Percentiles rank a stretch among this genome's conserved stretches.
phyloP scores from a whole-genome alignment of 164 flowering plant species.

The Nelumbo lutea region DNA sequence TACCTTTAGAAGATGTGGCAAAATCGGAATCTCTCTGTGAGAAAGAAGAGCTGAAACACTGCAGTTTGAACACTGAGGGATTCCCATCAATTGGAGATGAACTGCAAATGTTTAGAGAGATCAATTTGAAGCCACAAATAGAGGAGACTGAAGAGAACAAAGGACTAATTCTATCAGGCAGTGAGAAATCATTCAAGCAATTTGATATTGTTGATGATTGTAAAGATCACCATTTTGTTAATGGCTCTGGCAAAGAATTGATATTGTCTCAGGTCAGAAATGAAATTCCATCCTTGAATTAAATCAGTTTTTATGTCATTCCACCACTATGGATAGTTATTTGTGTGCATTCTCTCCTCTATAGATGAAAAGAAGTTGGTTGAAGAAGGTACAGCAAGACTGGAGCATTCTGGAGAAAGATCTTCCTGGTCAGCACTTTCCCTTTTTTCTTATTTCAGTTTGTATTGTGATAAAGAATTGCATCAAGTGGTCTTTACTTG shows the following conservation, averaged over 20 bases:
- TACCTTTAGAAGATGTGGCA: conserved; percentile 18
- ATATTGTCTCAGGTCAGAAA: conserved; percentile 47
- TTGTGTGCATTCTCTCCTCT: not conserved
- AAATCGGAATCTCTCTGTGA: conserved; percentile 14
- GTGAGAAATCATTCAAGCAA: conserved; percentile 33
- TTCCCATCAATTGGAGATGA: conserved; percentile 14
- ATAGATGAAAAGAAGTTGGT: conserved; percentile 64
- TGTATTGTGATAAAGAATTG: not conserved
- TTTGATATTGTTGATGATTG: conserved; percentile 71
- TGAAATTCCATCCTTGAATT: not conserved
- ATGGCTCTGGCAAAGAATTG: conserved; percentile 30
- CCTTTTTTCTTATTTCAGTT: not conserved
- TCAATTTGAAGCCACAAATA: conserved; percentile 15
- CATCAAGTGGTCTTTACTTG: not conserved
- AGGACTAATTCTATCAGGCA: conserved; percentile 5
- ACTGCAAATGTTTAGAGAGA: conserved; percentile 14
- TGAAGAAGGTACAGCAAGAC: conserved; percentile 85
- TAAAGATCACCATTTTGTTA: conserved; percentile 68
- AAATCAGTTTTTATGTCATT: not conserved
- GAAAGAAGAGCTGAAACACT: conserved; percentile 25
- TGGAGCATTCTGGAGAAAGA: conserved; percentile 79
- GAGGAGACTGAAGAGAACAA: conserved; percentile 20
- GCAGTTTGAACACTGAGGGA: conserved; percentile 16
- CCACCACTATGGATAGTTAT: not conserved
- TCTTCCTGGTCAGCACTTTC: conserved; percentile 64